Evolutionary conservation across 805 yeast species (phyloP).

Genomic region (Ogataea trehaloabstinens): DNA sequence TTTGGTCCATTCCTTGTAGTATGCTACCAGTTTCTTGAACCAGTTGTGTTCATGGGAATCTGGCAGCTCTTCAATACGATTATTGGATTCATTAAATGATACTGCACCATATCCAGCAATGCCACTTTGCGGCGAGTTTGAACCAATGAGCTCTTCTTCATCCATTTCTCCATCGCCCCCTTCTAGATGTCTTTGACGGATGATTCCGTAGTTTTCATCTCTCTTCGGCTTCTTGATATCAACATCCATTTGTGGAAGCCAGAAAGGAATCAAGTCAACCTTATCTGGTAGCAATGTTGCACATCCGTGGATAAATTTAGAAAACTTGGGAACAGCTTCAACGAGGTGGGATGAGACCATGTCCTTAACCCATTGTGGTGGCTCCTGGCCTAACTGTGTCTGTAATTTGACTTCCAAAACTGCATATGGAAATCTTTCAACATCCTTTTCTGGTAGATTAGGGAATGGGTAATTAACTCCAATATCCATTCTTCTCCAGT

Average conservation of each 20-base stretch:
- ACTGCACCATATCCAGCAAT: constrained; percentile 28
- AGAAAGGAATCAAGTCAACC: constrained; percentile 85
- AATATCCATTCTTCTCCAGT: constrained; percentile 98
- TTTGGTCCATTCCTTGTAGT: constrained; percentile 16
- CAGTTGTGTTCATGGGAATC: constrained; percentile 12
- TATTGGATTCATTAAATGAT: constrained; percentile 28
- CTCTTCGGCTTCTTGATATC: constrained; percentile 88
- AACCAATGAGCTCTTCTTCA: constrained; percentile 62
- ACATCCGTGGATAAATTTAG: constrained; percentile 95
- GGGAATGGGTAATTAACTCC: constrained; percentile 96
- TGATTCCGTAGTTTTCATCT: constrained; percentile 60
- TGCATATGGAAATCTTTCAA: constrained; percentile 95
- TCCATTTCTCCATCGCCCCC: constrained; percentile 53
- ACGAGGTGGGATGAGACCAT: constrained; percentile 89
- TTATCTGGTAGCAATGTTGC: constrained; percentile 86
- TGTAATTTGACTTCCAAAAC: constrained; percentile 96
- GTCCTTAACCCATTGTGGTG: constrained; percentile 96
- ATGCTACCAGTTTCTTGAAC: constrained; percentile 13
- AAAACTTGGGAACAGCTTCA: constrained; percentile 97
- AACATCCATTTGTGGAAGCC: constrained; percentile 96
- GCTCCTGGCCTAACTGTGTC: constrained; percentile 98
- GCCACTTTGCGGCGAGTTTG: constrained; percentile 10
- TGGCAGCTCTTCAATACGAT: constrained; percentile 27
- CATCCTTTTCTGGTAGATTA: constrained; percentile 80
- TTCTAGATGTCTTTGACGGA: constrained; percentile 38